These are phyloP conservation scores for Colletotrichum simmondsii DNA, from an alignment of 2,329 filamentous ascomycete species.

Conservation along the genomic window DNA sequence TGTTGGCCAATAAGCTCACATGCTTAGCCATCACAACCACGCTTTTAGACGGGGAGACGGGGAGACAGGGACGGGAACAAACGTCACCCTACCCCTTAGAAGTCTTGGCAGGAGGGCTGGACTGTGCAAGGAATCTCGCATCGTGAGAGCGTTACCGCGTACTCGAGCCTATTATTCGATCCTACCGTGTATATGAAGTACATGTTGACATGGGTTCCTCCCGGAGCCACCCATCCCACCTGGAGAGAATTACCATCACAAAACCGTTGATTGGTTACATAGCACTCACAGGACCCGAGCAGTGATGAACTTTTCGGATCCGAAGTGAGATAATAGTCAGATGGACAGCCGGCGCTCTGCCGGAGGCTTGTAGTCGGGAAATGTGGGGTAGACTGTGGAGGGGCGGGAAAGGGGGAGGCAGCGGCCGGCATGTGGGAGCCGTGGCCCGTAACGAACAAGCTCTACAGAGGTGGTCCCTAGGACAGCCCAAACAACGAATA, in stretches of 20 bases:
- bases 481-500: neutral
- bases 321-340: neutral
- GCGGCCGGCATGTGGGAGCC: neutral
- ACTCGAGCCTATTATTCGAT: neutral
- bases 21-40: neutral
- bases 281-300: too few relatives aligned
- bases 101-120: neutral
- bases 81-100: neutral
- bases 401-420: too few relatives aligned
- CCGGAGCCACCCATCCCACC: neutral
- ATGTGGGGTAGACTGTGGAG: neutral
- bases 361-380: neutral
- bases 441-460: neutral
- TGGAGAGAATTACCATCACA: neutral
- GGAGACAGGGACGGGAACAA: neutral
- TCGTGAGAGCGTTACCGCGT: neutral
- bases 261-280: neutral
- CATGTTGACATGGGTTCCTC: neutral
- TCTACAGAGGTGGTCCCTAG: neutral
- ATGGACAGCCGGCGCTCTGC: neutral
- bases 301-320: neutral
- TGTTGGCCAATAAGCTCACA: neutral
- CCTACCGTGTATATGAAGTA: too few relatives aligned
- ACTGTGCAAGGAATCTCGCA: neutral
- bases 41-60: neutral